Evolutionary conservation across 345 rosid species (phyloP), one percentile per base, ranked within the genome.

Genomic region (Toxicodendron radicans): DNA sequence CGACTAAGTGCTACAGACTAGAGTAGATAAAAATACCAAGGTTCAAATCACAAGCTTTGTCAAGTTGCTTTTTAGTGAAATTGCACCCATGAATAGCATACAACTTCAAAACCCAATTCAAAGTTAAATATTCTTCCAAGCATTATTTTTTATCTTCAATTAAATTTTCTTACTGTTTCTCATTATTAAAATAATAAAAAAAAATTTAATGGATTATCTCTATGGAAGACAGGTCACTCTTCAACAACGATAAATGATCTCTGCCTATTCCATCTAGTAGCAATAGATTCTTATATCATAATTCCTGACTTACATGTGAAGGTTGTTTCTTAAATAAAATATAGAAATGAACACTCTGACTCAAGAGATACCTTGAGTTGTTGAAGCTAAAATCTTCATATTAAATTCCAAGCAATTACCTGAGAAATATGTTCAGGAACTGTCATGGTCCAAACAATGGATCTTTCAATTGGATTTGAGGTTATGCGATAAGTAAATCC

Each of bases 361-460:
- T 35, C 49, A 1, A 23, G 32, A 14, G 20, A 63, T 49, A 20
- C 18, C 21, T n/a, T 43, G 30, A 71, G 66, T 71, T n/a, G 24
- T 7, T 14, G 11, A 30, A 59, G 66, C 66, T 1, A 58, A 41
- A 43, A 24, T 41, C 14, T 27, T 43, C 80, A 70, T 27, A 45
- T 70, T 43, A 17, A 48, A 56, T 20, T 16, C 71, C 69, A 74
- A 27, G 30, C 67, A 67, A 54, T 63, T 83, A 95, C 99, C 94
- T 86, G 81, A 14, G 90, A 85, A 78, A 93, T 73, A 62, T 85
- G 79, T 75, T 93, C 96, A 10, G 99, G 99, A 75, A 82, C 83
- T 51, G 78, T 78, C 92, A 95, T 87, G 75, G 89, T 86, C 98
- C 98, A 95, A 63, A 89, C 73, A 77, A 95, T 82, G 78, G 98